Evolutionary conservation across 2,329 filamentous ascomycete genomes (phyloP), one percentile per base, ranked within the genome.

Genomic region (Scedosporium apiospermum): DNA sequence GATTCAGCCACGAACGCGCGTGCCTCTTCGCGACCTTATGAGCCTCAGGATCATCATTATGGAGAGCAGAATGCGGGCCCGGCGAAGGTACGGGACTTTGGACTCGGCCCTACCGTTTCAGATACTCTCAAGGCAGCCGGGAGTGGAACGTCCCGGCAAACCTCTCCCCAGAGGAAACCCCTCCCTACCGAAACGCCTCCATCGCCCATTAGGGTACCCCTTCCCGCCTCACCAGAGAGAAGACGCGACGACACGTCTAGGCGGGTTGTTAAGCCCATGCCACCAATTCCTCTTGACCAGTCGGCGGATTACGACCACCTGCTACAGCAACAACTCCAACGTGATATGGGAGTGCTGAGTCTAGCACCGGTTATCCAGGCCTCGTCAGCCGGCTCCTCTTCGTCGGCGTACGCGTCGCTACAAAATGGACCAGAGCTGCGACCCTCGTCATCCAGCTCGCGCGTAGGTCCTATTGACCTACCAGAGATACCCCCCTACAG

Each of bases 1-100:
- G 90, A 93, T 64, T 88, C 89, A 38, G 88, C 88, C 12, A 87
- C 89, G 18, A 96, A 96, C 72, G 85, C 89, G 18, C 83, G 92
- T 63, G 9, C 34, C 34, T 81, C 84, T 41, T 78, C 84, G 12
- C 77, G 80, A 57, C 78, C 80, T 1, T 71, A 78, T 16, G 83
- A 85, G 27, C 75, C 71, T 14, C 69, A 73, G 16, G 78, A 77
- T 23, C 79, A 77, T 23, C 79, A 84, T 67, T 82, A 81, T 58
- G 80, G 77, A 53, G 83, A 86, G 65, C 76, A 75, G 58, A 80
- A 80, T 59, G 69, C 68, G 14, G 83, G 80, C 67, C 83, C 83
- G 1, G 78, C 74, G 57, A 87, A 86, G 73, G 66, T 75, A 30
- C 73, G 76, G 46, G 78, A 82, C 61, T 78, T 77, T 66, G 72